Base-by-base conservation (phyloP, 495 filamentous ascomycete species). In the Neurospora intermedia region DNA sequence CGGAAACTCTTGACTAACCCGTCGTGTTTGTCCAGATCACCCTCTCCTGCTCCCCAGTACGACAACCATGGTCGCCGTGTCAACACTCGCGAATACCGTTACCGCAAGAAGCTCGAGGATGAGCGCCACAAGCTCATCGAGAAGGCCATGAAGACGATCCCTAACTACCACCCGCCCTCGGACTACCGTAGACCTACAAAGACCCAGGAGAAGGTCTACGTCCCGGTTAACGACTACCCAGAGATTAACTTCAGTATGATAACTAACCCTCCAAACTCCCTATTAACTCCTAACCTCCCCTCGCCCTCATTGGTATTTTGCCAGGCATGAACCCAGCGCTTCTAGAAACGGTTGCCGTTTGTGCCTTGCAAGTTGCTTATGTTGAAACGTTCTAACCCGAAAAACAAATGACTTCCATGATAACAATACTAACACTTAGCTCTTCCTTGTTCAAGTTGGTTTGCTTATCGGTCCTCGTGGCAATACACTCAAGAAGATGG, bases 201-300 rank as follows among this genome's bases (percentile, higher is more conserved):
- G 92, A 98, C 96, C 79, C 94, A 98, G 84, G 96, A 99, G 89
- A 99, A 98, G 89, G 95, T 99, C 90, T 99, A 99, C 82, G 96
- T 99, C 80, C 96, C 96, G 79, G 96, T 99, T 86, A 98, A 98
- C 90, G 96, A 99, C 84, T 99, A 99, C 85, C 96, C 96, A 88
- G 96, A 98, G 85, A 98, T 99, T 92, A 99, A 99, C 92, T 99
- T 98, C 93, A 98, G 96, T 99, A 97, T 93, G 94, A 95, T 94
- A 92, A 91, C 94, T 96, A 97, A 97, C 94, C 94, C 93, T 94
- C 91, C 93, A 91, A 92, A 90, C 83, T 84, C 89, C 89, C 83
- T 84, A 84, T 83, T 91, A 88, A 91, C 72, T 88, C 80, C 54
- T 66, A 66, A 79, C 85, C 82, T 83, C 82, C 82, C 82, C 76